Base-by-base conservation (phyloP, 805 yeast species). In the Lachancea lanzarotensis region DNA sequence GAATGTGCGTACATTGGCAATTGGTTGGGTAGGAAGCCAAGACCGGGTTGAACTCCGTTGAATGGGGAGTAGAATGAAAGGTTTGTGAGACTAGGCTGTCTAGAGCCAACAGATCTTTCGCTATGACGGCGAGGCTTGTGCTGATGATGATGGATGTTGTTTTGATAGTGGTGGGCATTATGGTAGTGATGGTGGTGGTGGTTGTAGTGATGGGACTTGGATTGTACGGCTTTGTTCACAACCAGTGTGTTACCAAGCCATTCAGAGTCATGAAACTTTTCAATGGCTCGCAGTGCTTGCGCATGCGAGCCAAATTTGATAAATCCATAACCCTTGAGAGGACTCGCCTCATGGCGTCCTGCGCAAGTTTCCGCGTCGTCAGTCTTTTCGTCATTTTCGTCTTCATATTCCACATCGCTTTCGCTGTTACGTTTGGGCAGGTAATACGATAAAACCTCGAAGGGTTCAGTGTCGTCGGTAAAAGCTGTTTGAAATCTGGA, bases 261-360 rank as follows among this genome's bases (percentile, higher is more conserved):
- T 49, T 65, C 70, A 29, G 62, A 60, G 25, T 72, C 71, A 53
- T 75, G 70, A 46, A 83, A 68, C 36, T 65, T 69, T 39, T 71
- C 71, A 26, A 81, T 69, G 6, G 79, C 74, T 17, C 54, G 61
- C 33, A 77, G 52, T 1, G 81, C 77, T 49, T 73, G 74, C 16
- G 68, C 70, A 54, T 76, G 80, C 33, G 56, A 63, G 16, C 60
- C 57, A 51, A 76, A 78, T 43, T 73, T 75, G 32, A 81, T 69
- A 52, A 74, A 81, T 0, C 81, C 85, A 52, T 74, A 76, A 12
- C 73, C 74, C 47, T 70, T 60, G 32, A 62, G 44, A 22, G 52
- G 50, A 18, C 44, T 45, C 6, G 50, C 56, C 35, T 49, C 60
- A 29, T 48, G 34, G 31, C 45, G 47, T 12, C 45, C 32, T 8